Evolutionary conservation across 1,284 basidiomycete genomes (phyloP).

Genomic region (Puccinia novopanici): DNA sequence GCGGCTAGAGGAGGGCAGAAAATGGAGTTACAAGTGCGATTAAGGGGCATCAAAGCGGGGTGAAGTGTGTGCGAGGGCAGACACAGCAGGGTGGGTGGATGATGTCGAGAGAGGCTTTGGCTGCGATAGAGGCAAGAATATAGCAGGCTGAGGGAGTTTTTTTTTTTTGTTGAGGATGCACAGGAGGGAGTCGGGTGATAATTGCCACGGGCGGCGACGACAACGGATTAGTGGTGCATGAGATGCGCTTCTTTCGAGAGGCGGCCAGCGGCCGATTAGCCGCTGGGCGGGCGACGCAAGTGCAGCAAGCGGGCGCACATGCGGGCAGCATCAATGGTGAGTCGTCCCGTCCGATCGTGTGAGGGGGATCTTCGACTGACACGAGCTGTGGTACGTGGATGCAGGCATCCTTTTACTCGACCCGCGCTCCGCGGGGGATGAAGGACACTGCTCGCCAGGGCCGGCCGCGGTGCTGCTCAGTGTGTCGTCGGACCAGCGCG

Average conservation of each 20-base stretch:
- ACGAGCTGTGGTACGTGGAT: no score
- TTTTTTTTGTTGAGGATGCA: background rate
- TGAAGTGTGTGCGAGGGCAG: slow-evolving; percentile 1
- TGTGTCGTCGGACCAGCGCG: no score
- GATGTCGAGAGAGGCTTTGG: no score
- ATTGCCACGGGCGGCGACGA: slow-evolving; percentile 11
- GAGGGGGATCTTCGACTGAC: background rate
- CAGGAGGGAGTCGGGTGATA: background rate
- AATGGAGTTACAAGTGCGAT: background rate
- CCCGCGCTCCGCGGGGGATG: no score
- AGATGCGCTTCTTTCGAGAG: background rate
- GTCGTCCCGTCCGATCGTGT: background rate
- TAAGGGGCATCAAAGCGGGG: slow-evolving; percentile 14
- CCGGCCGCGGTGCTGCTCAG: no score
- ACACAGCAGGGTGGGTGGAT: no score
- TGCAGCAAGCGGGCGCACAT: background rate
- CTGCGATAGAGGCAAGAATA: no score
- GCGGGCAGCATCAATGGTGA: slow-evolving; percentile 11
- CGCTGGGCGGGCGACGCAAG: background rate
- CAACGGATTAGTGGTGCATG: background rate
- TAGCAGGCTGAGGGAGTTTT: background rate
- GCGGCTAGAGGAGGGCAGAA: background rate
- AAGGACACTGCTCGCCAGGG: no score
- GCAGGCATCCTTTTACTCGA: no score
- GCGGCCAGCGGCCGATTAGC: background rate